Evolutionary conservation across 192 early-diverging fungal genomes (phyloP).

Genomic region (Backusella mclennaniae): DNA sequence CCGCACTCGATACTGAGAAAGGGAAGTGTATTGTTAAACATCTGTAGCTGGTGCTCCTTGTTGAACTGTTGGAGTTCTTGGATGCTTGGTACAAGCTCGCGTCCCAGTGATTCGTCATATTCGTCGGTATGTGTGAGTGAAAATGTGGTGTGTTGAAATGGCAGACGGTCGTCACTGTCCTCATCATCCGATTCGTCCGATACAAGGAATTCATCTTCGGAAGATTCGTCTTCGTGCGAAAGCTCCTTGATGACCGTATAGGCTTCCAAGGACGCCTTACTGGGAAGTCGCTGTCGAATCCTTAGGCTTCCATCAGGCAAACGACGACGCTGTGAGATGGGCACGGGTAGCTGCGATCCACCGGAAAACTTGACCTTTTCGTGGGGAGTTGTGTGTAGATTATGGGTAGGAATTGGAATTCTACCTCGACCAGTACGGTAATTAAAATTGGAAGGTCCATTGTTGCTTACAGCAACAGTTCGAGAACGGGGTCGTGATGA

Average conservation of each 20-base stretch:
- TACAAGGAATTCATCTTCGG: constrained; percentile 50
- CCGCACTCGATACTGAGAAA: constrained; percentile 23
- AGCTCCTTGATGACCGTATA: constrained; percentile 50
- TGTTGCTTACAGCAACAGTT: neutral
- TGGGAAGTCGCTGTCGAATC: constrained; percentile 31
- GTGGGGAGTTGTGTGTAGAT: neutral
- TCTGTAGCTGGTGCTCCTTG: constrained; percentile 17
- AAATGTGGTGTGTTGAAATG: constrained; percentile 37
- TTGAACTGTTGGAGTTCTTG: constrained; percentile 17
- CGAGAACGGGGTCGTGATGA: constrained; percentile 2
- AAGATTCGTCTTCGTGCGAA: constrained; percentile 40
- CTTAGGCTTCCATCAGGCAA: constrained; percentile 2
- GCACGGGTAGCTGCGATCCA: constrained; percentile 1
- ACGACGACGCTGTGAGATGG: neutral
- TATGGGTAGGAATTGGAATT: neutral
- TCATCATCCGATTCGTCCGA: constrained; percentile 28
- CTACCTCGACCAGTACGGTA: neutral
- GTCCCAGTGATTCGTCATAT: constrained; percentile 44
- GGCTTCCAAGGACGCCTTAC: constrained; percentile 49
- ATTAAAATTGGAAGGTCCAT: neutral
- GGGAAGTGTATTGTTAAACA: constrained; percentile 12
- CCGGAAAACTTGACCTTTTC: neutral
- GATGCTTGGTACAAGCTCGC: constrained; percentile 13
- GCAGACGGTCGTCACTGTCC: neutral
- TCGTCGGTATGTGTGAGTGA: constrained; percentile 54